Evolutionary conservation across 1,139 yeast genomes (phyloP).

Genomic region (Taphrina confusa): DNA sequence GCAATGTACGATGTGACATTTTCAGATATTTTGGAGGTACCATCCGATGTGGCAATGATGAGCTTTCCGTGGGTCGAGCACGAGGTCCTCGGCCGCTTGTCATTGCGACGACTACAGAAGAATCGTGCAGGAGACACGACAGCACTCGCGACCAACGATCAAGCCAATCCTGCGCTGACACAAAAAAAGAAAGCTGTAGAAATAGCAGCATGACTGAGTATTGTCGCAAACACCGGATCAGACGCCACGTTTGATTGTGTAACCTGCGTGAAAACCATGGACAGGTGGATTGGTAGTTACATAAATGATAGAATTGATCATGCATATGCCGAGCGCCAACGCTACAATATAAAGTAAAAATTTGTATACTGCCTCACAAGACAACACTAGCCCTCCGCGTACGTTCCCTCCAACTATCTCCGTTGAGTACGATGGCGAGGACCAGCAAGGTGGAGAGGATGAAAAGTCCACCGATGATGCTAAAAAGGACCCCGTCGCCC

Average conservation of each 20-base stretch:
- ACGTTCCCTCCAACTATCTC: conserved; percentile 15
- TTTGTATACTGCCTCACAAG: not conserved
- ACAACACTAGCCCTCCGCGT: not conserved
- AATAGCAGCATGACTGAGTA: no score
- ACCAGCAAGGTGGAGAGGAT: conserved; percentile 3
- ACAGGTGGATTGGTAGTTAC: no score
- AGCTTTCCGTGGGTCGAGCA: conserved; percentile 18
- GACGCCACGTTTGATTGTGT: no score
- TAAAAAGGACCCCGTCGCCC: conserved; percentile 15
- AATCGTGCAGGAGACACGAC: no score
- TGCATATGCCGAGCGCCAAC: not conserved
- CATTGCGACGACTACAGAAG: not conserved
- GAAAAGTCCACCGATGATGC: conserved; percentile 1
- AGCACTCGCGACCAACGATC: no score
- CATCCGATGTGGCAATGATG: not conserved
- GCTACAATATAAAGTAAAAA: not conserved
- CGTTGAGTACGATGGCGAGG: conserved; percentile 8
- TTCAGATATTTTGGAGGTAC: not conserved
- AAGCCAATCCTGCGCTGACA: no score
- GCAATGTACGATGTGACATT: conserved; percentile 34
- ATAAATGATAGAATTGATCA: no score
- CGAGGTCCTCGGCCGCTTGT: conserved; percentile 20
- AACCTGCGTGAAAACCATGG: no score
- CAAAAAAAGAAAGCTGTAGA: no score
- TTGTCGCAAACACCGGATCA: no score